Evolutionary conservation across 768 basidiomycete species (phyloP).

Genomic region (Amyloporia xantha): DNA sequence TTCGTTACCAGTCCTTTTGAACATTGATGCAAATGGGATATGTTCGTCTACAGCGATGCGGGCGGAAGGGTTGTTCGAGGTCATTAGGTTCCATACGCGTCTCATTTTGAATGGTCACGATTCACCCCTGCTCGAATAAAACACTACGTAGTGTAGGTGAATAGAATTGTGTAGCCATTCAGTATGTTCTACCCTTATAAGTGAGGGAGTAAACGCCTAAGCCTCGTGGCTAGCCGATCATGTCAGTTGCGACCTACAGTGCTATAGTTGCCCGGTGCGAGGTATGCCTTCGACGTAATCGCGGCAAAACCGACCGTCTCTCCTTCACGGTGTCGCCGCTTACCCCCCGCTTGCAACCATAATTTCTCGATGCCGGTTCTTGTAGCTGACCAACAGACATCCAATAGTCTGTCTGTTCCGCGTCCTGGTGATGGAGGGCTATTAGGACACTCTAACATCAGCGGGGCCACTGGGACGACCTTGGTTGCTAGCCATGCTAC

Average conservation of each 20-base stretch:
- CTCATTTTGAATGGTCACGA: conserved; percentile 70
- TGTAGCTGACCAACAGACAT: neutral
- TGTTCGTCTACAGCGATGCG: conserved; percentile 35
- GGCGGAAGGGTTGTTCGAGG: conserved; percentile 49
- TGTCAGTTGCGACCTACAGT: no score
- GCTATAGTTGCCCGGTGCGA: no score
- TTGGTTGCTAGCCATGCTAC: neutral
- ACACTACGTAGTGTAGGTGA: no score
- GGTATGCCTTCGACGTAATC: no score
- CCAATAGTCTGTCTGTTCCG: neutral
- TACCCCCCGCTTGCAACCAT: neutral
- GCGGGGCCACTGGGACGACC: neutral
- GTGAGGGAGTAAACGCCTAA: no score
- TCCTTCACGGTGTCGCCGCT: no score
- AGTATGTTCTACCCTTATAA: no score
- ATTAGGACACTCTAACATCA: neutral
- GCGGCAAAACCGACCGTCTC: no score
- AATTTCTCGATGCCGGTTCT: neutral
- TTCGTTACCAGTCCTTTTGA: neutral
- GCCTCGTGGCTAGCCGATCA: no score
- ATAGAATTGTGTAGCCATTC: no score
- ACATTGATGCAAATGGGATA: neutral
- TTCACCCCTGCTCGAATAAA: conserved; percentile 4
- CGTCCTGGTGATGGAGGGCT: neutral
- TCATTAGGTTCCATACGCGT: conserved; percentile 57